A percentile compares a stretch with the other conserved stretches of the same genome.
These are phyloP conservation scores for Nakaseomyces bracarensis DNA, from an alignment of 1,139 yeast genomes.

Conservation along the genomic window DNA sequence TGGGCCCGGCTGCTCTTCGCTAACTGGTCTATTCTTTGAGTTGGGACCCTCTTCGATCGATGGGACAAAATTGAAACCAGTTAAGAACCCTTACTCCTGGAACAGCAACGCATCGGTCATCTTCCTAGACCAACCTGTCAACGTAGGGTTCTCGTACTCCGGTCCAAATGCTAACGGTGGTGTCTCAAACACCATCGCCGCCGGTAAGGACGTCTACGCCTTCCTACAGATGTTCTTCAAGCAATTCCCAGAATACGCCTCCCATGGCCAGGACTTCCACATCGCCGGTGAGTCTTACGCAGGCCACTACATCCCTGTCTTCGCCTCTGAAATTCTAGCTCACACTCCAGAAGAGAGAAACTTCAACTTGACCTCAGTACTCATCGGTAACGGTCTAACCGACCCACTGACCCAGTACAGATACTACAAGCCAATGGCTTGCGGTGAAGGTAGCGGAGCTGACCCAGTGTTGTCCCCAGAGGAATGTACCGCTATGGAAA, in stretches of 20 bases:
- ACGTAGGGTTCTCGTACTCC: constrained; percentile 86
- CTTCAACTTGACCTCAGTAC: constrained; percentile 76
- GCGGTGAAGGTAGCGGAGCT: constrained; percentile 80
- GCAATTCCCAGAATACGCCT: constrained; percentile 76
- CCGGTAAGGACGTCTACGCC: constrained; percentile 89
- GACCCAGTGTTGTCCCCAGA: constrained; percentile 63
- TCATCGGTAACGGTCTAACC: constrained; percentile 94
- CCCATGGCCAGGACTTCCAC: constrained; percentile 57
- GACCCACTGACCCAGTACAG: constrained; percentile 86
- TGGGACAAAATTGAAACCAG: constrained; percentile 55
- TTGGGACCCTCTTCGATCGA: constrained; percentile 67
- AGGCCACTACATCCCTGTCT: constrained; percentile 93
- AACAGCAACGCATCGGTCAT: constrained; percentile 83
- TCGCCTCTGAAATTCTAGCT: constrained; percentile 77
- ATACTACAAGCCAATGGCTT: constrained; percentile 93
- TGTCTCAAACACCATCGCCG: constrained; percentile 73
- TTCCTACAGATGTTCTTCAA: constrained; percentile 84
- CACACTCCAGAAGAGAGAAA: constrained; percentile 61
- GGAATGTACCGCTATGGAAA: constrained; percentile 70
- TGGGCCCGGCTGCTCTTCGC: constrained; percentile 86
- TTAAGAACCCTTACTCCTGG: constrained; percentile 76
- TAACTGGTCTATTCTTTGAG: constrained; percentile 87
- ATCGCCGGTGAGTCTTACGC: constrained; percentile 99
- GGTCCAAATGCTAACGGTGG: constrained; percentile 31
- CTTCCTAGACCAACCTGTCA: constrained; percentile 91